A percentile compares a stretch with the other conserved stretches of the same genome.
phyloP scores from a whole-genome alignment of 768 basidiomycete genomes.

The Leucocoprinus leucothites region DNA sequence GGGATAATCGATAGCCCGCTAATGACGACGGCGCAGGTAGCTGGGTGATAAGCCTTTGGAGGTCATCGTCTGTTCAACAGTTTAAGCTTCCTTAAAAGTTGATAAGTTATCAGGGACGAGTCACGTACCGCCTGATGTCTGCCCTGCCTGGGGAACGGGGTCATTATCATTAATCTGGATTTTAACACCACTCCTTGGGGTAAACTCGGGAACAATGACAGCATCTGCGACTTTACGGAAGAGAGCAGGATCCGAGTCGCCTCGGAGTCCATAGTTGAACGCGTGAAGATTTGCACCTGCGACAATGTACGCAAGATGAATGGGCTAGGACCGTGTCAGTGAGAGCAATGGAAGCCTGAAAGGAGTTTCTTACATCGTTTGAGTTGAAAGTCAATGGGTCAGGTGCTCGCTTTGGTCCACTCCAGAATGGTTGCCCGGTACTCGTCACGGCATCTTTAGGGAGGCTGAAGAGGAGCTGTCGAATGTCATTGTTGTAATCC shows the following conservation, averaged over 20 bases:
- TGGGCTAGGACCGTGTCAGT: slow-evolving; percentile 46
- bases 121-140: slow-evolving; percentile 35
- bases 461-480: slow-evolving; percentile 88
- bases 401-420: slow-evolving; percentile 96
- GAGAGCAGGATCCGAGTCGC: slow-evolving; percentile 71
- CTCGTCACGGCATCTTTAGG: slow-evolving; percentile 92
- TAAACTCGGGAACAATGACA: slow-evolving; percentile 87
- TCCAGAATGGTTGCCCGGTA: slow-evolving; percentile 98
- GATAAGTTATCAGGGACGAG: not conserved
- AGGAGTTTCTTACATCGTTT: slow-evolving; percentile 60
- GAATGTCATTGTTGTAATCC: slow-evolving; percentile 90
- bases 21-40: slow-evolving; percentile 89
- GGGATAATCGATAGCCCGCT: slow-evolving; percentile 92
- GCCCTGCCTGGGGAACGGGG: slow-evolving; percentile 58
- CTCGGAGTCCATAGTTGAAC: slow-evolving; percentile 95
- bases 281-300: slow-evolving; percentile 96
- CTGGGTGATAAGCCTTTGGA: slow-evolving; percentile 55
- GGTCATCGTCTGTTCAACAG: slow-evolving; percentile 44
- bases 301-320: slow-evolving; percentile 86
- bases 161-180: slow-evolving; percentile 94
- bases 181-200: slow-evolving; percentile 88
- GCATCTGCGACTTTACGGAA: slow-evolving; percentile 85
- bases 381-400: slow-evolving; percentile 86
- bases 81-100: slow-evolving; percentile 2
- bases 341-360: not conserved